Evolutionary conservation across 73 alveolate species (phyloP).

Genomic region (Paramecium octaurelia): DNA sequence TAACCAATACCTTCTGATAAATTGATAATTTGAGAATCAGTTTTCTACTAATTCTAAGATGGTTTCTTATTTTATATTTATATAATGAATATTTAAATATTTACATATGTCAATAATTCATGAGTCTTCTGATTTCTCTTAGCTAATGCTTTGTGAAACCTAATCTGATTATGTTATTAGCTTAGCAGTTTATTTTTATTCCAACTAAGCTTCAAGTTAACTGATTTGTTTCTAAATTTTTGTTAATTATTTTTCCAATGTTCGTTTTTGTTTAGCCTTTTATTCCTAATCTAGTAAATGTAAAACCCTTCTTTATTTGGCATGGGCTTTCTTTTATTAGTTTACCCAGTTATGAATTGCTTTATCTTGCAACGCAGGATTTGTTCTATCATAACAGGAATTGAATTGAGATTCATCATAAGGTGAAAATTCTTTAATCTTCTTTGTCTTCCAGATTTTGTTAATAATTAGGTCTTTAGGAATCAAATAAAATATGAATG

Average conservation of each 20-base stretch:
- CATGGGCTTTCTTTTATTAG: not conserved
- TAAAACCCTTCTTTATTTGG: not conserved
- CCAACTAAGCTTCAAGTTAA: not conserved
- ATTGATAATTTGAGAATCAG: conserved; percentile 55
- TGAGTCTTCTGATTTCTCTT: not conserved
- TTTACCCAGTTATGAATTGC: not conserved
- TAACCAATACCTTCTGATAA: too few relatives aligned
- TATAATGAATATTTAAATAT: conserved; percentile 7
- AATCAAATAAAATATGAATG: not conserved
- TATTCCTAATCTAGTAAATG: not conserved
- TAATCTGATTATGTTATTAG: not conserved
- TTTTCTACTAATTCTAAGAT: too few relatives aligned
- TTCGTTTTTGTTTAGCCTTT: not conserved
- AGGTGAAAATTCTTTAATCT: not conserved
- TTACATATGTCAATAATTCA: not conserved
- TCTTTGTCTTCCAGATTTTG: not conserved
- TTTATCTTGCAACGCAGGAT: not conserved
- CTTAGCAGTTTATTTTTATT: not conserved
- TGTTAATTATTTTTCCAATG: not conserved
- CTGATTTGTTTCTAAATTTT: not conserved
- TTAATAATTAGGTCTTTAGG: not conserved
- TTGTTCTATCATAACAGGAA: not conserved
- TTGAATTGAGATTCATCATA: not conserved
- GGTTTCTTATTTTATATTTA: too few relatives aligned
- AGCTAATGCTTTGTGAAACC: not conserved